Evolutionary conservation across 176 grass and related monocot species (phyloP).

Genomic region (Triticum urartu): DNA sequence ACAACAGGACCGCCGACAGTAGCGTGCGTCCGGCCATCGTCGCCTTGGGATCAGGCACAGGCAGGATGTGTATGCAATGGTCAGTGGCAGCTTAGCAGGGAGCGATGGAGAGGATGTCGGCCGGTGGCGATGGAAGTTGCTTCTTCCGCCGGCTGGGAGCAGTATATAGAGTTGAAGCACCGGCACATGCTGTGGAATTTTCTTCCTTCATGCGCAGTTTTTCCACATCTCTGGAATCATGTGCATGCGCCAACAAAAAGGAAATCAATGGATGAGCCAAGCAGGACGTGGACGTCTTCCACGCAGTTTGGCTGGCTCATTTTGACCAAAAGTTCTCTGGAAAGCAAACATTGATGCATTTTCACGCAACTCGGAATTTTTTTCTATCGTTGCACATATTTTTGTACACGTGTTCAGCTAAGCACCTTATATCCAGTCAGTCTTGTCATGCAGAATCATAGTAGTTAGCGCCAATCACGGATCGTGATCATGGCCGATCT

Average conservation of each 20-base stretch:
- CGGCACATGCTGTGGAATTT: background rate
- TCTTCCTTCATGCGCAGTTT: background rate
- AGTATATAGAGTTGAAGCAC: background rate
- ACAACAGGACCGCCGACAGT: slow-evolving; percentile 13
- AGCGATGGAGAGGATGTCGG: background rate
- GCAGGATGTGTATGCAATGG: background rate
- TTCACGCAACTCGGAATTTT: too few relatives aligned
- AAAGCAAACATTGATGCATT: too few relatives aligned
- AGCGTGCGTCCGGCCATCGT: background rate
- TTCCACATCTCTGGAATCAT: background rate
- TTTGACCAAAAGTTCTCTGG: background rate
- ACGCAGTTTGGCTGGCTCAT: background rate
- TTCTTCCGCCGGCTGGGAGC: background rate
- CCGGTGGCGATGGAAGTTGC: background rate
- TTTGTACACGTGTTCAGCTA: too few relatives aligned
- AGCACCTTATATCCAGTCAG: too few relatives aligned
- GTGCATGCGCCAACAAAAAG: background rate
- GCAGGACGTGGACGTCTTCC: too few relatives aligned
- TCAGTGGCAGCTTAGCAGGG: background rate
- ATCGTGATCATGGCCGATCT: too few relatives aligned
- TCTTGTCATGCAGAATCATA: too few relatives aligned
- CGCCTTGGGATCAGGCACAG: background rate
- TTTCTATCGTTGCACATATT: too few relatives aligned
- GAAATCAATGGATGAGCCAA: background rate
- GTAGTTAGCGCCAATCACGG: too few relatives aligned